Percentiles rank a stretch among this genome's conserved stretches.
Conservation (phyloP, 2,329 filamentous ascomycete species). For the Cytospora chrysosperma region DNA sequence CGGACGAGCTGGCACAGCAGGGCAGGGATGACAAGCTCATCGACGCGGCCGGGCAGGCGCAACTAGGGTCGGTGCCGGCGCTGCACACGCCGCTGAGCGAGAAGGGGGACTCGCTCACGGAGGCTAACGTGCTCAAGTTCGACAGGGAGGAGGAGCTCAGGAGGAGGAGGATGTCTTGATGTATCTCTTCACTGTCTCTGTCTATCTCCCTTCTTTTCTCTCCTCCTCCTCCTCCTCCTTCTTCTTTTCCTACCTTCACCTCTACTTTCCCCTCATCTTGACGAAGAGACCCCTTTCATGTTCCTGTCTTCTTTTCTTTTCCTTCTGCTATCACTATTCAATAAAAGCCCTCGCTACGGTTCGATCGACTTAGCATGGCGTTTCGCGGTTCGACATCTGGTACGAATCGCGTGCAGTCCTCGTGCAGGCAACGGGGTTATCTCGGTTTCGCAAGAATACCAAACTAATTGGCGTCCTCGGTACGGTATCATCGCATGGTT, state of each 20-base stretch:
- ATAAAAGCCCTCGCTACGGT: too few relatives aligned
- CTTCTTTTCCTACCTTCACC: neutral
- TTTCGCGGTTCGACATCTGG: constrained; percentile 5
- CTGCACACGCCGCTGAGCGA: constrained; percentile 22
- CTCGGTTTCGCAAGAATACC: neutral
- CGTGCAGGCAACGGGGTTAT: neutral
- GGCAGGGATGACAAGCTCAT: constrained; percentile 31
- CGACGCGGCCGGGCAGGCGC: constrained; percentile 26
- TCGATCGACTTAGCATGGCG: constrained; percentile 19
- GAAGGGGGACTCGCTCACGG: constrained; percentile 28
- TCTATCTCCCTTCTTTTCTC: neutral
- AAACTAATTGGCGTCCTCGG: neutral
- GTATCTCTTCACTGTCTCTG: too few relatives aligned
- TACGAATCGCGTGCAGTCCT: neutral
- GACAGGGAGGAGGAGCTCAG: constrained; percentile 22
- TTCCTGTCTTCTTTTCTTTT: too few relatives aligned
- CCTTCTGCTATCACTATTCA: too few relatives aligned
- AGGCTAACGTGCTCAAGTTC: constrained; percentile 31
- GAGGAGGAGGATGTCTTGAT: constrained; percentile 5
- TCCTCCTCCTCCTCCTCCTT: neutral
- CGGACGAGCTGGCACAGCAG: constrained; percentile 29
- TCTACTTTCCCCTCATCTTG: too few relatives aligned
- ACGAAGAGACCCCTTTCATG: too few relatives aligned
- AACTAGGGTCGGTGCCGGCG: constrained; percentile 11
- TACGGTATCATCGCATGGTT: neutral